Base-by-base conservation (phyloP, 2,329 filamentous ascomycete species). In the Fusarium stilboides region DNA sequence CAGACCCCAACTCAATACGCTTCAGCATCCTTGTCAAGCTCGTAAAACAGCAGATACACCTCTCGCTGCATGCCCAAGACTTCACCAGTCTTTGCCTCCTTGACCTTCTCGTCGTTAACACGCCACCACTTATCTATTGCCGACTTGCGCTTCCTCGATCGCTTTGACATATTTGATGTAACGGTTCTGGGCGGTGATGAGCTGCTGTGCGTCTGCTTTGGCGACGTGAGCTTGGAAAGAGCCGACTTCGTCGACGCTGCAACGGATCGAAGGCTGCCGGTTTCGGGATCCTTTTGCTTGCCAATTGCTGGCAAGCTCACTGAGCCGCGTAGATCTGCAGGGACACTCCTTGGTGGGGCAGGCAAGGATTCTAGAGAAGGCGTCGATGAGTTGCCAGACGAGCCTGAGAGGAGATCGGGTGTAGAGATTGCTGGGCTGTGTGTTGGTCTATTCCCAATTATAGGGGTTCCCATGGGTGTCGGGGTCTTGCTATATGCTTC, bases 41-140 rank as follows among this genome's bases (percentile, higher is more conserved):
- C 95, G 80, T 99, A 99, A 79, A 99, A 99, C 52, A 99, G 80
- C 77, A 99, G 83, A 79, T 99, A 99, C 1, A 98, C 95, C 80
- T 99, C 96, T 74, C 91, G 91, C 80, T 98, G 94, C 94, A 98
- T 97, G 9, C 90, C 89, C 60, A 99, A 80, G 8, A 99, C 94
- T 72, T 99, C 96, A 56, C 87, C 89, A 8, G 94, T 98, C 83
- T 94, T 97, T 71, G 94, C 92, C 80, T 98, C 95, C 77, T 95
- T 96, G 74, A 98, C 89, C 80, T 97, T 97, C 71, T 99, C 96
- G 78, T 99, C 96, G 70, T 94, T 98, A 70, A 99, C 97, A 36
- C 96, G 89, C 96, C 96, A 99, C 96, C 96, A 99, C 69, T 80
- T 89, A 75, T 97, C 91, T 44, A 86, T 87, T 14, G 71, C 57